Evolutionary conservation across 805 yeast genomes (phyloP).

Genomic region (Wickerhamiella lipophila): DNA sequence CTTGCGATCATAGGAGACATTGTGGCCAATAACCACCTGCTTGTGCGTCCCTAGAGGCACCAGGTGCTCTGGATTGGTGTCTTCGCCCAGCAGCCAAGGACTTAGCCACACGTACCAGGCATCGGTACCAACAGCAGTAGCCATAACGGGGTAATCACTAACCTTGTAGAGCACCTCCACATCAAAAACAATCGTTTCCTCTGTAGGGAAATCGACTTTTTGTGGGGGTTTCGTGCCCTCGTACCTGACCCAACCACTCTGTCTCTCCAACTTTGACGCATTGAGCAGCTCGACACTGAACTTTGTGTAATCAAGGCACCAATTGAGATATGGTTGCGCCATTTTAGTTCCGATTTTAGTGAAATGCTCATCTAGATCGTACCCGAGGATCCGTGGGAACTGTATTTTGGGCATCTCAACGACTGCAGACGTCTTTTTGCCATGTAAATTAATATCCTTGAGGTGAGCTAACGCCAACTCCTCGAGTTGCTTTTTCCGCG

Average conservation of each 20-base stretch:
- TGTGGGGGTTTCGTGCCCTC: slow-evolving; percentile 39
- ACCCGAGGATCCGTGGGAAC: slow-evolving; percentile 65
- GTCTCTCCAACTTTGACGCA: slow-evolving; percentile 41
- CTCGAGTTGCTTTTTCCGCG: neutral
- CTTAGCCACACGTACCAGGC: slow-evolving; percentile 97
- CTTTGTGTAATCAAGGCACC: slow-evolving; percentile 36
- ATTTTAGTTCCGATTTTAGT: slow-evolving; percentile 45
- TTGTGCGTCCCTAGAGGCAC: slow-evolving; percentile 57
- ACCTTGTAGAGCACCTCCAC: slow-evolving; percentile 74
- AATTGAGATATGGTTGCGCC: slow-evolving; percentile 45
- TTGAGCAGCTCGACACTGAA: slow-evolving; percentile 25
- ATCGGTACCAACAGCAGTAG: slow-evolving; percentile 57
- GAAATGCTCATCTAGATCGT: slow-evolving; percentile 73
- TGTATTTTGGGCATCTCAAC: slow-evolving; percentile 18
- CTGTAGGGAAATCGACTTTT: slow-evolving; percentile 55
- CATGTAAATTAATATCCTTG: slow-evolving; percentile 12
- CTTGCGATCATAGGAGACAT: slow-evolving; percentile 83
- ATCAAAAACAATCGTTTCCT: slow-evolving; percentile 68
- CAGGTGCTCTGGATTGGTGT: slow-evolving; percentile 40
- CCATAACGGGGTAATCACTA: slow-evolving; percentile 64
- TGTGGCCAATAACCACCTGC: slow-evolving; percentile 74
- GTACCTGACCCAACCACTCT: slow-evolving; percentile 77
- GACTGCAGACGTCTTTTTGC: slow-evolving; percentile 16
- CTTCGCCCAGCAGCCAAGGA: slow-evolving; percentile 56
- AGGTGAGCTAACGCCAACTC: slow-evolving; percentile 17